These are phyloP conservation scores for Chernovozyma sophiae-reginae DNA, from an alignment of 1,139 yeast species.

Conservation along the genomic window DNA sequence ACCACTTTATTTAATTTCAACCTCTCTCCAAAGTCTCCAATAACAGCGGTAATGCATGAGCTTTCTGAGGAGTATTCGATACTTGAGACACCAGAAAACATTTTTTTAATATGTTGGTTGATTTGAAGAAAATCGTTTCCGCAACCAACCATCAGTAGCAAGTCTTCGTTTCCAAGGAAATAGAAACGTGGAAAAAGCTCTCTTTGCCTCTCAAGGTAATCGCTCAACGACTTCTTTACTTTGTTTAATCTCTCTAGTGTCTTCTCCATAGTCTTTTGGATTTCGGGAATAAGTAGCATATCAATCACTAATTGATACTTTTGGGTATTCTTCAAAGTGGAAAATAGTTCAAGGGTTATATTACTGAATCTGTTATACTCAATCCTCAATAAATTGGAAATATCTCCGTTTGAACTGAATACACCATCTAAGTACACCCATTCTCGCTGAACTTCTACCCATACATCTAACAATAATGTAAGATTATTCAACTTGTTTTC, in stretches of 20 bases:
- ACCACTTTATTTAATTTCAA: conserved; percentile 45
- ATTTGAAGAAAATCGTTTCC: conserved; percentile 45
- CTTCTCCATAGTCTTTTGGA: conserved; percentile 46
- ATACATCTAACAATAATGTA: conserved; percentile 53
- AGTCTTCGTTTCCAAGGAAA: conserved; percentile 87
- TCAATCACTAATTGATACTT: conserved; percentile 56
- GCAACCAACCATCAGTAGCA: conserved; percentile 77
- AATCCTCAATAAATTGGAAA: conserved; percentile 59
- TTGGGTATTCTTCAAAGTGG: conserved; percentile 47
- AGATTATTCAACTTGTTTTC: conserved; percentile 54
- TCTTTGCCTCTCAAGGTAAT: conserved; percentile 78
- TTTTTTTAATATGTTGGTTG: conserved; percentile 61
- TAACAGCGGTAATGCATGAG: conserved; percentile 42
- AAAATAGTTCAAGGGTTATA: conserved; percentile 58
- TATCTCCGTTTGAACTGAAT: conserved; percentile 41
- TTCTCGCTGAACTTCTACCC: conserved; percentile 86
- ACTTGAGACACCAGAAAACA: conserved; percentile 64
- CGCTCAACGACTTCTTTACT: conserved; percentile 66
- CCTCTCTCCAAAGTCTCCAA: conserved; percentile 63
- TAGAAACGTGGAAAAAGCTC: conserved; percentile 77
- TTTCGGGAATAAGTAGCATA: conserved; percentile 49
- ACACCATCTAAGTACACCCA: conserved; percentile 87
- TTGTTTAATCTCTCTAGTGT: conserved; percentile 52
- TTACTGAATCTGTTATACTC: conserved; percentile 69
- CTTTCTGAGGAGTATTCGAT: conserved; percentile 37